Evolutionary conservation across 2,329 filamentous ascomycete genomes (phyloP).

Genomic region (Arthrobotrys sphaeroides): DNA sequence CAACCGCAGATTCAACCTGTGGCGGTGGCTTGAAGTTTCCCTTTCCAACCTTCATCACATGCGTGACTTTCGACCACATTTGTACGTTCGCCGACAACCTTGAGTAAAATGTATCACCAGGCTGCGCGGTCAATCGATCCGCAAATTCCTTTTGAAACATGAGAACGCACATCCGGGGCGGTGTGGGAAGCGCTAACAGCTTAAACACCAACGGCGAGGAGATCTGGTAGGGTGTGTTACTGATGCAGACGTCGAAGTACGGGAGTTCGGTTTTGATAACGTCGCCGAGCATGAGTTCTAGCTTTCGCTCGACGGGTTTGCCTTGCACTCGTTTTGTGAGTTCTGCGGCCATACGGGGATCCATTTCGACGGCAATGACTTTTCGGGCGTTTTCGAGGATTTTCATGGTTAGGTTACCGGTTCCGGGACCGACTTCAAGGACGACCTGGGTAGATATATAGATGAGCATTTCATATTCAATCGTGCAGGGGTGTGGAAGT

Average conservation of each 20-base stretch:
- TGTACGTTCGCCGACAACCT: conserved; percentile 92
- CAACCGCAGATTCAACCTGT: conserved; percentile 88
- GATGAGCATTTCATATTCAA: conserved; percentile 7
- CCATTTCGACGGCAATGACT: conserved; percentile 86
- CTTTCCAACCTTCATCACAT: conserved; percentile 76
- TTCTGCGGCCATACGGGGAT: conserved; percentile 96
- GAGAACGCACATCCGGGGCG: conserved; percentile 84
- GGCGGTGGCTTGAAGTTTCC: conserved; percentile 98
- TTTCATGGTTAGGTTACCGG: conserved; percentile 85
- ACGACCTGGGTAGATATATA: conserved; percentile 68
- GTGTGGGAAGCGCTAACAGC: conserved; percentile 80
- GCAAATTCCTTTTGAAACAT: conserved; percentile 98
- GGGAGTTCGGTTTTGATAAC: conserved; percentile 87
- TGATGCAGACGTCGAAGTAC: conserved; percentile 84
- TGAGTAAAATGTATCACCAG: conserved; percentile 88
- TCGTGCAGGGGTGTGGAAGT: not conserved
- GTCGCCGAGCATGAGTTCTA: conserved; percentile 90
- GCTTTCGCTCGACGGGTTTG: conserved; percentile 80
- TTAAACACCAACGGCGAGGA: conserved; percentile 92
- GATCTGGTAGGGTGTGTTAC: conserved; percentile 81
- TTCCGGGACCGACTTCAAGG: conserved; percentile 90
- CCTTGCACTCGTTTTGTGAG: conserved; percentile 93
- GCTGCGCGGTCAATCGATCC: conserved; percentile 84
- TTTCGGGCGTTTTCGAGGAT: conserved; percentile 89
- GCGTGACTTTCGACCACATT: conserved; percentile 80